phyloP scores from a whole-genome alignment of 106 monocot species.

The Dendrobium huoshanense region DNA sequence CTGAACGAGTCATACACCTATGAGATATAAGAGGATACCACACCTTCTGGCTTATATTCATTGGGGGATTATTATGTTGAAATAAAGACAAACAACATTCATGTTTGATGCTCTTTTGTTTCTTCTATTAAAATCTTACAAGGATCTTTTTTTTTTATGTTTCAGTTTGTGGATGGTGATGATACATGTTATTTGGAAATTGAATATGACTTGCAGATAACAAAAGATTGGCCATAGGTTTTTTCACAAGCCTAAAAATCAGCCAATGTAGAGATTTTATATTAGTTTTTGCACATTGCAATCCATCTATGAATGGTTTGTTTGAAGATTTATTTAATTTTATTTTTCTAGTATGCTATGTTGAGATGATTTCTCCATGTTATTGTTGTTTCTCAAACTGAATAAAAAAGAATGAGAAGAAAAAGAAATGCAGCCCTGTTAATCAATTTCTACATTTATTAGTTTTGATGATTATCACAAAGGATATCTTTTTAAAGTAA shows the following conservation, averaged over 20 bases:
- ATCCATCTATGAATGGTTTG: no score
- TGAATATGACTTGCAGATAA: slow-evolving; percentile 21
- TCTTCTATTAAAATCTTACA: not conserved
- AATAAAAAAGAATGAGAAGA: no score
- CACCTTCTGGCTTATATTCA: slow-evolving; percentile 63
- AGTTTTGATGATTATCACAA: no score
- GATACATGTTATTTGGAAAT: slow-evolving; percentile 19
- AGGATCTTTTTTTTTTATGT: not conserved
- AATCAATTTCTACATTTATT: no score
- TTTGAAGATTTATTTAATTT: no score
- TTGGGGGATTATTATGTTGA: slow-evolving; percentile 60
- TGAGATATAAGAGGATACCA: slow-evolving; percentile 63
- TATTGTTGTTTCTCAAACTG: no score
- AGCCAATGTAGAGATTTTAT: not conserved
- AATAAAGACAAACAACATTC: slow-evolving; percentile 33
- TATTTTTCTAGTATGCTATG: no score
- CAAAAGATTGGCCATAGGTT: slow-evolving; percentile 16
- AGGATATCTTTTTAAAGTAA: no score
- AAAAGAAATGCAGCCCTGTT: no score
- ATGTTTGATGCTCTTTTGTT: not conserved
- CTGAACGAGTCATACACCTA: slow-evolving; percentile 53
- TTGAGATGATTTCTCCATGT: no score
- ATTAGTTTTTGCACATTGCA: not conserved
- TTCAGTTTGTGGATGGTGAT: slow-evolving; percentile 21
- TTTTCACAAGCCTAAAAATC: not conserved